These are phyloP conservation scores for Paramecium bursaria DNA, from an alignment of 73 alveolate species.

Conservation along the genomic window DNA sequence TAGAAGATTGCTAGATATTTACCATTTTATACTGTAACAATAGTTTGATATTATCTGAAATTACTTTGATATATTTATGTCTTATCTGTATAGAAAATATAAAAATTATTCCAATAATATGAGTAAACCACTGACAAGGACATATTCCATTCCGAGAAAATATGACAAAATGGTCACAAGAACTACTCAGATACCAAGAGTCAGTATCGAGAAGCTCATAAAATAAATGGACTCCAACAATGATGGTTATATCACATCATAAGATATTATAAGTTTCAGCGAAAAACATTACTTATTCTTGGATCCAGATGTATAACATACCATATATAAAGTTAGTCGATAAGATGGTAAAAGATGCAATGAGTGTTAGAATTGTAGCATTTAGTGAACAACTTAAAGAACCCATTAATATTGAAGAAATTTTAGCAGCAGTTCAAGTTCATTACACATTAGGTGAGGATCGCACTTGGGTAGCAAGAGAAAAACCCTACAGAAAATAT, in stretches of 20 bases:
- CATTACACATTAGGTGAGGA: slow-evolving; percentile 28
- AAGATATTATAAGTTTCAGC: slow-evolving; percentile 34
- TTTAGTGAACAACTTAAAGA: slow-evolving; percentile 32
- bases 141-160: slow-evolving; percentile 33
- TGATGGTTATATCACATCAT: slow-evolving; percentile 49
- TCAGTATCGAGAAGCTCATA: not conserved
- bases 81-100: too few species aligned
- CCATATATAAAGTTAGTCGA: not conserved
- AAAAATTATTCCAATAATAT: too few species aligned
- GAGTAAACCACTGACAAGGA: too few species aligned
- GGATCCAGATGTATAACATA: not conserved
- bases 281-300: slow-evolving; percentile 38
- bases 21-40: slow-evolving; percentile 82
- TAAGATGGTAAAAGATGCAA: slow-evolving; percentile 34
- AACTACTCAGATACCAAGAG: slow-evolving; percentile 46
- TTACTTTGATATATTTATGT: too few species aligned
- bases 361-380: slow-evolving; percentile 54
- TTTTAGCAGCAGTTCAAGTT: slow-evolving; percentile 54
- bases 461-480: slow-evolving; percentile 28
- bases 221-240: slow-evolving; percentile 38
- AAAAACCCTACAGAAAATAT: slow-evolving; percentile 6
- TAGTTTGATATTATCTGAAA: slow-evolving; percentile 70
- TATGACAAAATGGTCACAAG: slow-evolving; percentile 26
- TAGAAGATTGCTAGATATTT: slow-evolving; percentile 75
- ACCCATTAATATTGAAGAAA: slow-evolving; percentile 50